Base-by-base conservation (phyloP, 1,284 basidiomycete species). In the Marasmius fiardii region DNA sequence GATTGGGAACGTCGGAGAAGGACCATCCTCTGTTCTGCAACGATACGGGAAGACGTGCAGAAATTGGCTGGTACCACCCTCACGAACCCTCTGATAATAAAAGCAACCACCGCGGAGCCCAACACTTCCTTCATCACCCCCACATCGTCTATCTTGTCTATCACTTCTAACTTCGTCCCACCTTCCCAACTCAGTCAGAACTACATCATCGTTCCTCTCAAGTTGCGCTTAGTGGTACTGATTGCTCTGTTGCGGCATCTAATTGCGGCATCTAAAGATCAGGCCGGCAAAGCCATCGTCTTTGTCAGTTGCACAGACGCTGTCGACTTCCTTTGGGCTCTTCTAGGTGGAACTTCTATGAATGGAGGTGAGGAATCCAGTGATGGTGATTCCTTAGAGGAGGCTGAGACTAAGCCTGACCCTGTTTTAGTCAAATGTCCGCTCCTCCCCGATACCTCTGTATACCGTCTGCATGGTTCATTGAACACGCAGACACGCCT, bases 261-360 rank as follows among this genome's bases (percentile, higher is more conserved):
- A 4, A 76, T 98, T 35, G 74, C 87, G 2, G 80, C 86, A 66
- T 74, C 79, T 16, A 75, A 76, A 60, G 69, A 68, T 34, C 75
- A 74, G 44, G 72, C 76, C 26, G 76, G 78, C 23, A 90, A 86
- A 67, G 86, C 98, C 44, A 94, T 99, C 53, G 94, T 99, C 4
- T 99, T 99, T 72, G 76, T 99, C 58, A 95, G 90, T 64, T 98
- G 95, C 64, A 99, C 95, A 2, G 95, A 98, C 70, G 93, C 94
- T 1, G 97, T 99, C 33, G 96, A 99, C 70, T 98, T 95, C 67
- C 94, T 98, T 68, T 99, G 93, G 91, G 82, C 82, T 48, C 77
- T 98, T n/a, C 73, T 99, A 0, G 91, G 89, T 1, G 84, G 86
- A 1, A 79, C 91, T 20, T 70, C 73, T 8, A 96, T 98, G 92